Conservation (phyloP, 345 rosid species). For the Citropsis articulata region DNA sequence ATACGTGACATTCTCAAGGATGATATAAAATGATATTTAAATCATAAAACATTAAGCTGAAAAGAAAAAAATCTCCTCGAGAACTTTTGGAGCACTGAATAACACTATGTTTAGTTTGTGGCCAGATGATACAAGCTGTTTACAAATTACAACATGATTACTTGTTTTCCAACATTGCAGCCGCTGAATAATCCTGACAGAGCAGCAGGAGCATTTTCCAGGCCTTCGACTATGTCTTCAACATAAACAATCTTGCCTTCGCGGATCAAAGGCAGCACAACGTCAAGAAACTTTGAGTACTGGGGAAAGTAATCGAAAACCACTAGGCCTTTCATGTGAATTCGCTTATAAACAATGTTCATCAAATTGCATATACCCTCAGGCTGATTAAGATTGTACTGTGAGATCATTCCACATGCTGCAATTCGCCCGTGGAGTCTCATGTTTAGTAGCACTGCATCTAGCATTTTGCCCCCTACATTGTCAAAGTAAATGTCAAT, state of each 20-base stretch:
- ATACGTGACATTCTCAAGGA: too few species aligned
- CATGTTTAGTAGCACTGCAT: slow-evolving; percentile 9
- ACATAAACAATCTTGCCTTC: slow-evolving; percentile 26
- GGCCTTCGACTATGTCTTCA: slow-evolving; percentile 26
- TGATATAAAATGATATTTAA: too few species aligned
- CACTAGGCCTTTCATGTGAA: slow-evolving; percentile 20
- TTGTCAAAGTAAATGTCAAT: too few species aligned
- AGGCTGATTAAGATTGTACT: background rate
- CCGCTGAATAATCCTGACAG: slow-evolving; percentile 23
- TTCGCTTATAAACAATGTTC: background rate
- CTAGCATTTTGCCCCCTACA: background rate
- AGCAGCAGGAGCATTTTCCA: slow-evolving; percentile 23
- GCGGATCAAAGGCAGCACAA: slow-evolving; percentile 13
- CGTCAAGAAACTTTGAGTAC: slow-evolving; percentile 22
- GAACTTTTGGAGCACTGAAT: too few species aligned
- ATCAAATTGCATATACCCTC: slow-evolving; percentile 10
- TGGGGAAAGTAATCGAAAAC: slow-evolving; percentile 1
- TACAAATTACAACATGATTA: background rate
- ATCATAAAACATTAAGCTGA: too few species aligned
- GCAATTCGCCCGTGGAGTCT: background rate
- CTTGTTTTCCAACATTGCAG: slow-evolving; percentile 24
- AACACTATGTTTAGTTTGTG: too few species aligned
- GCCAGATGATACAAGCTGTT: too few species aligned
- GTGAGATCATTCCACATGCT: background rate
- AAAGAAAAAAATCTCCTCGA: too few species aligned